Evolutionary conservation across 2,329 filamentous ascomycete species (phyloP), one percentile per base, ranked within the genome.

Genomic region (Colletotrichum filicis): DNA sequence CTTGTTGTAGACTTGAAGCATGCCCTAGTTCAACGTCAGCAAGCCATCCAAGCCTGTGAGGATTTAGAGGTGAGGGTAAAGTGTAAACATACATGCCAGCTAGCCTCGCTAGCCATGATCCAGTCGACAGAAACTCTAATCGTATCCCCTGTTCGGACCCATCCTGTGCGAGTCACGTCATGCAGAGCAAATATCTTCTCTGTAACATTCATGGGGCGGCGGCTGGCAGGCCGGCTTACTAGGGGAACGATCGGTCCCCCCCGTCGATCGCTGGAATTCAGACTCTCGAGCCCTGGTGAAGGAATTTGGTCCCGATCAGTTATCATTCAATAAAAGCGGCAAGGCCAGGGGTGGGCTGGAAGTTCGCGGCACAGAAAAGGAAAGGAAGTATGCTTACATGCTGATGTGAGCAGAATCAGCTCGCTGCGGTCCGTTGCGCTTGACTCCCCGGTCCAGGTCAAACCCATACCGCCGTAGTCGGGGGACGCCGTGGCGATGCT

Each of bases 131-230:
- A 78, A 2, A 87, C 80, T 1, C 82, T 79, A 14, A 87, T 82
- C 4, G 83, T 78, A 19, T 85, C 82, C 0, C 85, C 84, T 0
- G 83, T 76, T 37, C 74, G 72, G 2, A 86, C 80, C 19, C 74
- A 80, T 0, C 80, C 81, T 22, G 77, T 78, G 2, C 77, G 75
- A 1, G 78, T 75, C 1, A 85, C 77, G 71, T 84, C 83, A 75
- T 86, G 85, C n/a, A 80, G 71, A 0, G 60, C 61, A n/a, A 87
- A 83, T 52, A 87, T 85, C 76, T 87, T 87, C 74, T 86, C 83
- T 2, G 81, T 80, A 2, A 85, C 66, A 1, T 80, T 85, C 85
- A 87, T 87, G 2, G 76, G 74, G 5, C 53, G 66, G 14, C 67
- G 67, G 24, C 53, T 14, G 19, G 37, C 53, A n/a, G 67, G 67